phyloP scores from a whole-genome alignment of 2,329 filamentous ascomycete species.

The Arthrobotrys iridis region DNA sequence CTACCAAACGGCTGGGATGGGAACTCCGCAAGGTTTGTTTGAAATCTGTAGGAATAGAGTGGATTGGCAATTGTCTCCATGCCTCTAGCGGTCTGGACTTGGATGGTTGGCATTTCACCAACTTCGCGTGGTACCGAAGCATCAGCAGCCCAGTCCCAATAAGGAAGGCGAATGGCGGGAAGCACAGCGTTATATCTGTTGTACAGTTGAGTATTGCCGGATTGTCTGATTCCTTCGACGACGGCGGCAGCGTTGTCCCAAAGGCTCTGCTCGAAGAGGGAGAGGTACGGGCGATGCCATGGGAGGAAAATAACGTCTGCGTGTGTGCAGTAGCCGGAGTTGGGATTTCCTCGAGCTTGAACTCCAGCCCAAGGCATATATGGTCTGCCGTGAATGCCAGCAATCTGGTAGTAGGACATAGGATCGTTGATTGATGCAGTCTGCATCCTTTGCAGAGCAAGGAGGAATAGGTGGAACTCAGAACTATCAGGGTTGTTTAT shows the following conservation, averaged over 20 bases:
- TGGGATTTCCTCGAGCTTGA: neutral
- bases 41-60: constrained; percentile 70
- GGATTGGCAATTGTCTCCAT: constrained; percentile 70
- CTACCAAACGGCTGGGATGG: constrained; percentile 23
- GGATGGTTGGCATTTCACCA: constrained; percentile 59
- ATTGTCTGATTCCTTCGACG: constrained; percentile 63
- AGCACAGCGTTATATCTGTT: constrained; percentile 63
- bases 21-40: constrained; percentile 59
- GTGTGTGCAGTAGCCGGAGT: constrained; percentile 50
- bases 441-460: constrained; percentile 78
- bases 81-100: constrained; percentile 69
- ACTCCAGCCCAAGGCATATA: constrained; percentile 36
- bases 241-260: constrained; percentile 62
- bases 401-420: constrained; percentile 81
- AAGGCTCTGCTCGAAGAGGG: constrained; percentile 64
- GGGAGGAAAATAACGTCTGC: constrained; percentile 69
- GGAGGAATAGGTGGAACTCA: constrained; percentile 73
- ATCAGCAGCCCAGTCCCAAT: constrained; percentile 66
- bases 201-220: constrained; percentile 55
- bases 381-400: constrained; percentile 78
- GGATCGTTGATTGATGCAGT: constrained; percentile 71
- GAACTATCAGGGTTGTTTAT: constrained; percentile 17
- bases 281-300: constrained; percentile 85
- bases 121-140: constrained; percentile 60
- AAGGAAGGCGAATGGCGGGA: constrained; percentile 63